Conservation (phyloP, 2,329 filamentous ascomycete species). For the Cladosporium sp. region DNA sequence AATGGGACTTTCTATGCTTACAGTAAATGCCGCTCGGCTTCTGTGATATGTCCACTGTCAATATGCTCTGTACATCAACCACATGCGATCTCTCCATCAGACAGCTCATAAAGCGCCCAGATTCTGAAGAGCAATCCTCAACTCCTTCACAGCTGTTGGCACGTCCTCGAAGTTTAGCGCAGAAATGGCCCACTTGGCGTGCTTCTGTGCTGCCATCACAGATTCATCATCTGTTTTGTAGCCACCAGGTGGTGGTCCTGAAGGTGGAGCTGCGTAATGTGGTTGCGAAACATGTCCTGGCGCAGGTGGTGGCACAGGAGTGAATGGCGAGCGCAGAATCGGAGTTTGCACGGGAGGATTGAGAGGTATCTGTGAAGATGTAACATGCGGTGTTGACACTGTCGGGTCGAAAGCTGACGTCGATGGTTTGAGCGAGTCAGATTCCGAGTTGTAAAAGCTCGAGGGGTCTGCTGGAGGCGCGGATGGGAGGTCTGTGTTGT, state of each 20-base stretch:
- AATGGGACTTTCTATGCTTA: neutral
- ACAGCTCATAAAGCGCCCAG: slow-evolving; percentile 64
- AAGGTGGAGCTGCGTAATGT: neutral
- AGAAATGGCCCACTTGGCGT: slow-evolving; percentile 95
- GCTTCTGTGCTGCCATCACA: slow-evolving; percentile 83
- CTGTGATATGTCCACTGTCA: neutral
- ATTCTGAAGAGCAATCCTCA: slow-evolving; percentile 71
- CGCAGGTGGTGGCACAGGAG: slow-evolving; percentile 21
- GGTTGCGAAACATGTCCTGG: slow-evolving; percentile 16
- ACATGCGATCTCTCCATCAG: neutral
- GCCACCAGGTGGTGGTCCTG: slow-evolving; percentile 5
- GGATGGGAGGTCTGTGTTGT: slow-evolving; percentile 24
- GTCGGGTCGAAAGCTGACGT: slow-evolving; percentile 9
- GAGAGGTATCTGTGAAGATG: slow-evolving; percentile 21
- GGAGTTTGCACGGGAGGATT: slow-evolving; percentile 20
- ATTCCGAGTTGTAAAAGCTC: slow-evolving; percentile 29
- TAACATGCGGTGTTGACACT: slow-evolving; percentile 8
- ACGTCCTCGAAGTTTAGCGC: slow-evolving; percentile 97
- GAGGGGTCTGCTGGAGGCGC: slow-evolving; percentile 21
- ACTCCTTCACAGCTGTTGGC: slow-evolving; percentile 81
- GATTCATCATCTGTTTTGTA: slow-evolving; percentile 63
- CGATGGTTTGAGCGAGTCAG: slow-evolving; percentile 3
- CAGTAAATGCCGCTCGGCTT: neutral
- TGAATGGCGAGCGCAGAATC: slow-evolving; percentile 28
- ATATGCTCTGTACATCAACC: neutral